These are phyloP conservation scores for Aegilops speltoides DNA, from an alignment of 176 grass and related monocot genomes.

Conservation along the genomic window DNA sequence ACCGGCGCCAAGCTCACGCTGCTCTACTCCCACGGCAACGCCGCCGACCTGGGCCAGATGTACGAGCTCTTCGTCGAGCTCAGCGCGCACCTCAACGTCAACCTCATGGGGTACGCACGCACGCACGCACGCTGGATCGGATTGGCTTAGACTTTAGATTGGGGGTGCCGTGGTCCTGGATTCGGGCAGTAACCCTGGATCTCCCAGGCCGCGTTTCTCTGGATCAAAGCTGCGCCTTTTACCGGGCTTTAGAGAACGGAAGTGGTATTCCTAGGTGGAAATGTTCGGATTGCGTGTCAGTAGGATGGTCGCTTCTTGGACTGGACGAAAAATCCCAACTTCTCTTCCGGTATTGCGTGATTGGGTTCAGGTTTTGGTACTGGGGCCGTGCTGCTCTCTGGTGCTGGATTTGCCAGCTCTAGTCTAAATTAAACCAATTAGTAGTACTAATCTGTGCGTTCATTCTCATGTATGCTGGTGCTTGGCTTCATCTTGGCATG, in stretches of 20 bases:
- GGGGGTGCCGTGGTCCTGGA: background rate
- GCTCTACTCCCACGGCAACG: conserved; percentile 98
- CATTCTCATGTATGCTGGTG: background rate
- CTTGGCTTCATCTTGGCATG: background rate
- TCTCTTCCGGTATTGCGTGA: background rate
- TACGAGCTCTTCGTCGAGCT: conserved; percentile 95
- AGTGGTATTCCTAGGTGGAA: background rate
- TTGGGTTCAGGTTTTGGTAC: background rate
- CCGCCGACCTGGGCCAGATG: conserved; percentile 96
- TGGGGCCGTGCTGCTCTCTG: background rate
- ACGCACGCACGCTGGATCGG: background rate
- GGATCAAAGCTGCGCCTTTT: conserved; percentile 27
- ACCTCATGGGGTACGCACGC: conserved; percentile 83
- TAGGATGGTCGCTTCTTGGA: conserved; percentile 10
- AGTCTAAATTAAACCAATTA: background rate
- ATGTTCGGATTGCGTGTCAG: conserved; percentile 13
- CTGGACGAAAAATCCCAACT: background rate
- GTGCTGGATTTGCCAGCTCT: conserved; percentile 1
- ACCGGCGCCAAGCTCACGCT: conserved; percentile 68
- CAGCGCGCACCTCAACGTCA: conserved; percentile 87
- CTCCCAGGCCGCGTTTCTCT: background rate
- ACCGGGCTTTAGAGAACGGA: background rate
- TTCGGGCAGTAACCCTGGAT: conserved; percentile 9
- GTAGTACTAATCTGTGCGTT: background rate
- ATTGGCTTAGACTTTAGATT: conserved; percentile 10